Evolutionary conservation across 345 rosid species (phyloP), one percentile per base, ranked within the genome.

Genomic region (Ceriops decandra): DNA sequence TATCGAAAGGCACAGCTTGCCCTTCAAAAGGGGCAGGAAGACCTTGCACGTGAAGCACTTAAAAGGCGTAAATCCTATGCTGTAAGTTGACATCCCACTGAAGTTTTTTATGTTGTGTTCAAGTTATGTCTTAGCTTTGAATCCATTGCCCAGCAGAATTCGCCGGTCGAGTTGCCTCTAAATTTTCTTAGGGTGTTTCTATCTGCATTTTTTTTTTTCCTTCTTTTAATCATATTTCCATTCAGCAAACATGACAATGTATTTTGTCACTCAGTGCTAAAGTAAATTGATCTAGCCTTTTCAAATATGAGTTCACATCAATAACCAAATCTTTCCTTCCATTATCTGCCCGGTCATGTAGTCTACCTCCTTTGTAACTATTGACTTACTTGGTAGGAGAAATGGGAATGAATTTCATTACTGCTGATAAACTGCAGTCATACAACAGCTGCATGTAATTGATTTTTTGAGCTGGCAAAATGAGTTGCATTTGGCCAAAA

Each of bases 41-140:
- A 85, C 83, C 92, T 89, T 66, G 92, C 96, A 69, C 90, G 96
- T 61, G 96, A 87, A 81, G 92, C 92, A 61, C 88, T 89, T 36
- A 89, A 89, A 79, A 83, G 96, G 71, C 88, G 96, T 24, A 89
- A 89, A 76, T 82, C 92, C 47, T 83, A 68, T 84, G 84, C 89
- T 46, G 96, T 89, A 81, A 85, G 92, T 62, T 52, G 28, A 7
- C 30, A 56, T 72, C 27, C 28, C 30, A 24, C 21, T 32, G 16
- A 63, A 32, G n/a, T 56, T 57, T 57, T 67, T 22, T 26, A 42
- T 62, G 20, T 53, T 68, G 32, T 56, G 24, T 62, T 35, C 58
- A 22, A 51, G 35, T 42, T 42, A 31, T 28, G 26, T 24, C 32
- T 36, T 35, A 22, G 33, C 66, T 52, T 60, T 30, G 57, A 42